Evolutionary conservation across 345 rosid species (phyloP).

Genomic region (Rubroshorea leprosula): DNA sequence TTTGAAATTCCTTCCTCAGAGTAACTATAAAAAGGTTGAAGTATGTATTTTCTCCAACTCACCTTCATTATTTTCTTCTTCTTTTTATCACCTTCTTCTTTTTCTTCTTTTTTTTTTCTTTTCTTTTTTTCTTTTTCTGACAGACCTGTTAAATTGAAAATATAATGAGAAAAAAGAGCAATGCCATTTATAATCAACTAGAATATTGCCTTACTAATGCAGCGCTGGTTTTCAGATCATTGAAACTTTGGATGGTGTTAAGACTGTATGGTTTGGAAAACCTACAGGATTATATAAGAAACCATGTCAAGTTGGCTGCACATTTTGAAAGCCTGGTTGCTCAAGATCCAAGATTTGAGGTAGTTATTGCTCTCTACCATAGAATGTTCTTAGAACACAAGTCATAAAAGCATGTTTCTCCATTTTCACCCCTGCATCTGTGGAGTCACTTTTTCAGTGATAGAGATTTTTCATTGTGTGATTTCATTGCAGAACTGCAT

Average conservation of each 20-base stretch:
- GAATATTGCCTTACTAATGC: neutral
- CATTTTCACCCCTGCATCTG: neutral
- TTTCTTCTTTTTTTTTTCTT: too few relatives aligned
- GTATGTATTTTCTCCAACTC: too few relatives aligned
- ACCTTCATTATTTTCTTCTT: too few relatives aligned
- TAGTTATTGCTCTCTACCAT: constrained; percentile 17
- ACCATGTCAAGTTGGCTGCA: constrained; percentile 68
- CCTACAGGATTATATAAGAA: constrained; percentile 63
- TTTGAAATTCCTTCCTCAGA: too few relatives aligned
- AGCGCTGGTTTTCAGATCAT: constrained; percentile 40
- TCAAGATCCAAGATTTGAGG: constrained; percentile 78
- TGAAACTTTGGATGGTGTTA: constrained; percentile 92
- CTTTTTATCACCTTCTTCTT: too few relatives aligned
- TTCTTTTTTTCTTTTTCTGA: too few relatives aligned
- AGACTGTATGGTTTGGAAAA: constrained; percentile 70
- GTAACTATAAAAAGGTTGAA: too few relatives aligned
- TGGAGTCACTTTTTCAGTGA: neutral
- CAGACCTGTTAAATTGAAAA: too few relatives aligned
- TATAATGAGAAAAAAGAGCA: too few relatives aligned
- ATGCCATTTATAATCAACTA: too few relatives aligned
- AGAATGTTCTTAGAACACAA: neutral
- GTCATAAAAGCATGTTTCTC: neutral
- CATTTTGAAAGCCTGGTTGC: constrained; percentile 53
- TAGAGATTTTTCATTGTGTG: neutral
- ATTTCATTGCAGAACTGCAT: neutral